Conservation (phyloP, 164 flowering plant species). For the Macadamia tetraphylla region DNA sequence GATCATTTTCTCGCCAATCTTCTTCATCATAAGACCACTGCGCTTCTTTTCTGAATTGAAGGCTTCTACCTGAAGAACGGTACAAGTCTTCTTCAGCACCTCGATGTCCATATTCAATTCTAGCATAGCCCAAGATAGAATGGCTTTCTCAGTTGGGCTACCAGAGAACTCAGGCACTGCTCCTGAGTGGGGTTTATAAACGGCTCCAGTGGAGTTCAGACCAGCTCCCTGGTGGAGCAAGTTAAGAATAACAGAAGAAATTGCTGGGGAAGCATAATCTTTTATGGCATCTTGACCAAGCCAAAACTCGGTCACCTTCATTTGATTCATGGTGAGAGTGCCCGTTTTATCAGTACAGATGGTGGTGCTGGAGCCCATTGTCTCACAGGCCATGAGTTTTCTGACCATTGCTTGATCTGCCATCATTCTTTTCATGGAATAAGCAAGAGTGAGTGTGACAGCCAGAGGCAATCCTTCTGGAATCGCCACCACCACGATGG, state of each 20-base stretch:
- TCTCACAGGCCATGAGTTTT: constrained; percentile 32
- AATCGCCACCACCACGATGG: constrained; percentile 37
- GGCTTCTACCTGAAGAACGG: constrained; percentile 29
- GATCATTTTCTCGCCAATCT: constrained; percentile 19
- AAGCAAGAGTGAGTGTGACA: constrained; percentile 36
- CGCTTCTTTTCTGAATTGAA: constrained; percentile 44
- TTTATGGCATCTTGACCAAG: constrained; percentile 26
- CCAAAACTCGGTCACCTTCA: constrained; percentile 59
- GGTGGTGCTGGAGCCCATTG: constrained; percentile 34
- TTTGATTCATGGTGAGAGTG: constrained; percentile 46
- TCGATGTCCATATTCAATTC: constrained; percentile 31
- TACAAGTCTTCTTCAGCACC: constrained; percentile 16
- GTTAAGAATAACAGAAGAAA: constrained; percentile 19
- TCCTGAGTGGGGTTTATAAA: constrained; percentile 21
- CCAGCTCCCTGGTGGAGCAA: constrained; percentile 44
- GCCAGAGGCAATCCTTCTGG: constrained; percentile 41
- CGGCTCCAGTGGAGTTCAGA: constrained; percentile 50
- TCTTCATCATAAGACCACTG: constrained; percentile 45
- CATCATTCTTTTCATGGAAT: constrained; percentile 45
- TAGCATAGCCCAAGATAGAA: constrained; percentile 51
- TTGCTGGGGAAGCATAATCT: constrained; percentile 9
- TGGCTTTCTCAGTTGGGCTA: constrained; percentile 68
- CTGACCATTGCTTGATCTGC: constrained; percentile 33
- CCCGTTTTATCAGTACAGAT: constrained; percentile 49
- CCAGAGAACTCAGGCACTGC: constrained; percentile 42